Conservation (phyloP, 148 eudicot genomes). For the Rhododendron simsii region DNA sequence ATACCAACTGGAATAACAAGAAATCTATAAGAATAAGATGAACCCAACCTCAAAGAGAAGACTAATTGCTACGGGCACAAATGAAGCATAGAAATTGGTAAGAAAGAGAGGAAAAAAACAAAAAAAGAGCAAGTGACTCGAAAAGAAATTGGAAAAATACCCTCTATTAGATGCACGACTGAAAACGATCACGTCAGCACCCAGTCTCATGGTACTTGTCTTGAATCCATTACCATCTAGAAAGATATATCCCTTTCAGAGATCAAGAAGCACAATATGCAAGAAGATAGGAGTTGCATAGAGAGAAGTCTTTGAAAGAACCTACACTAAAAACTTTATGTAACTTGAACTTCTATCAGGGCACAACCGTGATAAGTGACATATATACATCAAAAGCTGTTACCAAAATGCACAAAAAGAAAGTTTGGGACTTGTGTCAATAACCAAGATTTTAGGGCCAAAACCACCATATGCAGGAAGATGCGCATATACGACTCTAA, state of each 20-base stretch:
- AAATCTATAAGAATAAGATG: neutral
- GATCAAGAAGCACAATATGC: constrained; percentile 2
- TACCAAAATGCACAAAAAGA: neutral
- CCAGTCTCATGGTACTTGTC: constrained; percentile 98
- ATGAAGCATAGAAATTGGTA: neutral
- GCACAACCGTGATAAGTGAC: neutral
- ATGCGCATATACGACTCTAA: neutral
- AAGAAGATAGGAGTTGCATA: neutral
- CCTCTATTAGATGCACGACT: constrained; percentile 67
- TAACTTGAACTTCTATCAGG: neutral
- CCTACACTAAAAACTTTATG: neutral
- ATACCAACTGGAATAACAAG: neutral
- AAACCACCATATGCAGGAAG: neutral
- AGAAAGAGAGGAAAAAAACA: neutral
- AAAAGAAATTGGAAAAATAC: constrained; percentile 33
- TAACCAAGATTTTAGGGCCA: neutral
- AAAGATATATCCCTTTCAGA: constrained; percentile 12
- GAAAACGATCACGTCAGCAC: constrained; percentile 93
- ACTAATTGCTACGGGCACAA: neutral
- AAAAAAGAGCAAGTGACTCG: neutral
- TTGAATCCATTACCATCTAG: constrained; percentile 98
- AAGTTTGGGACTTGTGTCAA: neutral
- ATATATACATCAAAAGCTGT: neutral
- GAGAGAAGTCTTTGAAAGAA: neutral
- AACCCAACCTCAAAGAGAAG: constrained; percentile 10